phyloP scores from a whole-genome alignment of 108 stramenopile species.

The Cylindrotheca fusiformis region DNA sequence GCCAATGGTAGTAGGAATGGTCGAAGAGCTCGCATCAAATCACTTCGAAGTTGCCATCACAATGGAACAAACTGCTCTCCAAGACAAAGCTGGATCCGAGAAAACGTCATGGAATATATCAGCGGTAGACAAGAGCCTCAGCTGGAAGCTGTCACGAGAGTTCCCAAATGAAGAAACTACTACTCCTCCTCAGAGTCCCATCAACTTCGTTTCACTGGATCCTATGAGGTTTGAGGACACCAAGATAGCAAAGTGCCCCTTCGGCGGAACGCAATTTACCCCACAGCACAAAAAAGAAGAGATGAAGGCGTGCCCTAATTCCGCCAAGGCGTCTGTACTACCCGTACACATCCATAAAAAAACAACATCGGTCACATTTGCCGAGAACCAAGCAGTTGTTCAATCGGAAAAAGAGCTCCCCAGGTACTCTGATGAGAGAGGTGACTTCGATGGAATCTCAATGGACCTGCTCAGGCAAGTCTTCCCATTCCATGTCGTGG shows the following conservation, averaged over 20 bases:
- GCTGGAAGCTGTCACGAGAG: neutral
- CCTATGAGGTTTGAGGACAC: no score
- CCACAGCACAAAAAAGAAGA: neutral
- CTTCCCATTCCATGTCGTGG: constrained; percentile 44
- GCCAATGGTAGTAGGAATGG: neutral
- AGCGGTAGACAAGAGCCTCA: neutral
- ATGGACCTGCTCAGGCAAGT: constrained; percentile 1
- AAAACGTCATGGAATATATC: neutral
- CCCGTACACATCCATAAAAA: neutral
- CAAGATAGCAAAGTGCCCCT: no score
- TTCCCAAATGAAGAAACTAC: no score
- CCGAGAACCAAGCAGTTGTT: no score
- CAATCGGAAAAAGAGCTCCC: no score
- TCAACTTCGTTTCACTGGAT: no score
- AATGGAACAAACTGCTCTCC: neutral
- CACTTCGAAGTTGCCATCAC: neutral
- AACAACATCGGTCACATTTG: no score
- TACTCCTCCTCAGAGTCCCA: no score
- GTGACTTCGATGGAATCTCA: neutral
- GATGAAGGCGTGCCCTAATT: neutral
- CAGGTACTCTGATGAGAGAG: no score
- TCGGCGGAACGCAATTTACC: no score
- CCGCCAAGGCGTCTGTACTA: neutral
- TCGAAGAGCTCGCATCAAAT: neutral
- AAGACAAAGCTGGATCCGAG: neutral